Conservation (phyloP, 768 basidiomycete genomes). For the Phanerodontia chrysosporium region DNA sequence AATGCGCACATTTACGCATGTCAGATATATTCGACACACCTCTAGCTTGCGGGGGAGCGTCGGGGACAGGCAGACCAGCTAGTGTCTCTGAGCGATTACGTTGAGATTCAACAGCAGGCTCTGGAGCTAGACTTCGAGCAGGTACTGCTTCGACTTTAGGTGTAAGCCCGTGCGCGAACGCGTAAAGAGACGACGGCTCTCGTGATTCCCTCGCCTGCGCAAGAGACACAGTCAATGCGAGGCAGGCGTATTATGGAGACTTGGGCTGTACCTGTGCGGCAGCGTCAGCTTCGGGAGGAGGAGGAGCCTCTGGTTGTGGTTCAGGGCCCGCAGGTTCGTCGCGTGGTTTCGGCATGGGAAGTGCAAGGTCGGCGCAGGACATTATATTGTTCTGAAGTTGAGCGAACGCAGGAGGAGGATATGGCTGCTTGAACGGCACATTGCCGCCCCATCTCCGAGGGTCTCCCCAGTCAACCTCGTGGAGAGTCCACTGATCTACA, state of each 20-base stretch:
- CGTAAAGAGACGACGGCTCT: background rate
- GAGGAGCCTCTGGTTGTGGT: background rate
- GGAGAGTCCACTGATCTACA: conserved; percentile 21
- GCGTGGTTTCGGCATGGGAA: conserved; percentile 2
- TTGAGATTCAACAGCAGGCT: background rate
- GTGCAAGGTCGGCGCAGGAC: conserved; percentile 5
- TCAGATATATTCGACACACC: background rate
- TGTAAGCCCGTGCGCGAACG: background rate
- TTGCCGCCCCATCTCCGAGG: conserved; percentile 11
- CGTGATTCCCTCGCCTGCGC: background rate
- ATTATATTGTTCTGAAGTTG: background rate
- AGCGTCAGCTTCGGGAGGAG: background rate
- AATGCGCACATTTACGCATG: no score
- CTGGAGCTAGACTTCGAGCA: background rate
- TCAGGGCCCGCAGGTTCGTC: background rate
- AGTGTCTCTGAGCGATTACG: background rate
- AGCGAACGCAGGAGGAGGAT: conserved; percentile 15
- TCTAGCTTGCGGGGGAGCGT: background rate
- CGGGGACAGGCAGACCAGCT: background rate
- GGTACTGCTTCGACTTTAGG: background rate
- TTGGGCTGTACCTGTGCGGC: background rate
- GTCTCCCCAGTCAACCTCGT: conserved; percentile 7
- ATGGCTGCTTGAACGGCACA: conserved; percentile 21
- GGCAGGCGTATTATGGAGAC: background rate
- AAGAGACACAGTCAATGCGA: background rate